These are phyloP conservation scores for Avena insularis DNA, from an alignment of 176 grass and related monocot species.

Conservation along the genomic window DNA sequence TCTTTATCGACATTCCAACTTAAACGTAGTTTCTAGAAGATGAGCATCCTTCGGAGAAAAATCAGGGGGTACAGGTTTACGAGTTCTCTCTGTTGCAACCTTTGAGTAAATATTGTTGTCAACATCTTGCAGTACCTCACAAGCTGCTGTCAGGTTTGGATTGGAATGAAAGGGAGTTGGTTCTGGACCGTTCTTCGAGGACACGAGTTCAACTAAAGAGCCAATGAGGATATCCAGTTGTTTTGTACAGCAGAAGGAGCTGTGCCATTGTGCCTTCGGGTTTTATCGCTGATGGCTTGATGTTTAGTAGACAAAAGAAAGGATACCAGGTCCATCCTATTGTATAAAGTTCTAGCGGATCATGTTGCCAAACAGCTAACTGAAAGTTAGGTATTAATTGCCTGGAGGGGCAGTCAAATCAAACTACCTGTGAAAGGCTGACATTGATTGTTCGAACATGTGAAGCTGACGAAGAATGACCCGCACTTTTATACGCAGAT, in stretches of 20 bases:
- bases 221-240: neutral
- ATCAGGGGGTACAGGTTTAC: neutral
- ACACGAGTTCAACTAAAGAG: slow-evolving; percentile 21
- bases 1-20: slow-evolving; percentile 19
- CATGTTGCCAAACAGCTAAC: neutral
- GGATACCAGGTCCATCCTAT: neutral
- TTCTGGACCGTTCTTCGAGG: neutral
- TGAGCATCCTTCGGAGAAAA: neutral
- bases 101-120: neutral
- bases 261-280: neutral
- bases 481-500: neutral
- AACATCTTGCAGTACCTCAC: neutral
- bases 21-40: slow-evolving; percentile 5
- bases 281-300: neutral
- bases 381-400: neutral
- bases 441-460: slow-evolving; percentile 2
- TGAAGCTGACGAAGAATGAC: neutral
- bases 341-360: neutral
- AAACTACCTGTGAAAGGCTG: neutral
- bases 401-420: neutral
- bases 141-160: neutral
- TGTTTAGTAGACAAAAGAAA: neutral
- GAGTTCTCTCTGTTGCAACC: neutral
- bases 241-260: neutral
- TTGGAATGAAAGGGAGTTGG: neutral